phyloP scores from a whole-genome alignment of 140 eudicot genomes.

The Oenanthe javanica region DNA sequence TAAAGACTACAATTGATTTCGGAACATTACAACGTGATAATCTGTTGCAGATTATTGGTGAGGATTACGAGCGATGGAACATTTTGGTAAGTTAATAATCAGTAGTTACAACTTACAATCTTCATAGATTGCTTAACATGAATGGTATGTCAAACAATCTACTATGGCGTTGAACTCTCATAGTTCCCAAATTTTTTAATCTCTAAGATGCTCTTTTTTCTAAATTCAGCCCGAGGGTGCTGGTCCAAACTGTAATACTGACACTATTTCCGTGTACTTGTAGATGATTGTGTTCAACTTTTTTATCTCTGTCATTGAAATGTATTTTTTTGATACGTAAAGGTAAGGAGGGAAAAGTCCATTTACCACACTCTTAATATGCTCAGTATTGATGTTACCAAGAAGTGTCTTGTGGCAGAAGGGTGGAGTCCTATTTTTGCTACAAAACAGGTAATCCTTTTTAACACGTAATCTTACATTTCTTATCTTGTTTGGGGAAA shows the following conservation, averaged over 20 bases:
- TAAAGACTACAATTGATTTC: conserved; percentile 81
- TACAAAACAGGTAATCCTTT: conserved; percentile 36
- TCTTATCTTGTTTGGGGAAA: neutral
- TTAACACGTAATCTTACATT: neutral
- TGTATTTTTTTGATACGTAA: conserved; percentile 16
- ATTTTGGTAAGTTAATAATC: conserved; percentile 45
- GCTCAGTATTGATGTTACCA: conserved; percentile 96
- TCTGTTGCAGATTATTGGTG: conserved; percentile 69
- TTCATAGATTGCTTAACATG: neutral
- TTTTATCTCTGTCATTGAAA: conserved; percentile 20
- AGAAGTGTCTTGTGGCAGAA: conserved; percentile 98
- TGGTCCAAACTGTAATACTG: neutral
- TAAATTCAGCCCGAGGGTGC: neutral
- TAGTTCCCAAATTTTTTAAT: neutral
- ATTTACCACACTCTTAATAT: conserved; percentile 88
- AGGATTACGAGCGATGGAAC: conserved; percentile 78
- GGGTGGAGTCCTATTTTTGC: conserved; percentile 98
- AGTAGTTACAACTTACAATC: neutral
- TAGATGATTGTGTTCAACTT: neutral
- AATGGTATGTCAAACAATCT: neutral
- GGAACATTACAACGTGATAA: conserved; percentile 64
- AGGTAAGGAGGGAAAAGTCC: conserved; percentile 92
- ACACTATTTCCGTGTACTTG: neutral
- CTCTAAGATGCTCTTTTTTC: neutral
- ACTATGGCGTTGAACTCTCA: neutral